phyloP scores from a whole-genome alignment of 1,284 basidiomycete genomes.

The Inonotus obliquus region DNA sequence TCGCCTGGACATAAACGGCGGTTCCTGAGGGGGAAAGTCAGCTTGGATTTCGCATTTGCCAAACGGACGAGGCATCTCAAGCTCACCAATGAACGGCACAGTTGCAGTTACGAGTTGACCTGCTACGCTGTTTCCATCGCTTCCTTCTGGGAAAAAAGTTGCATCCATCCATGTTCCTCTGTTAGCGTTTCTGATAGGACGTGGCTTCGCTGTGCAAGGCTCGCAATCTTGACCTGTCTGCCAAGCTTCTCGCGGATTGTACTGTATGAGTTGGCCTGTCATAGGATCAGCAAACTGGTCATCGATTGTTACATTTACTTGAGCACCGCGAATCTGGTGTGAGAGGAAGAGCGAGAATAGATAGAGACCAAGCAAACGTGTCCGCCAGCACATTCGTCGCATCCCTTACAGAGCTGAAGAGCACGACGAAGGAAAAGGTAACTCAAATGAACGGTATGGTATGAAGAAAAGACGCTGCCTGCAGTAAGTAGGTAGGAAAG shows the following conservation, averaged over 20 bases:
- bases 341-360: not conserved
- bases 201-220: constrained; percentile 6
- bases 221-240: constrained; percentile 10
- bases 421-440: too few species aligned
- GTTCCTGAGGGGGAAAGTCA: not conserved
- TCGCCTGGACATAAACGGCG: constrained; percentile 7
- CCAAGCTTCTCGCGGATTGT: constrained; percentile 13
- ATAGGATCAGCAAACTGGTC: constrained; percentile 12
- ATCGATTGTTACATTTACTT: constrained; percentile 14
- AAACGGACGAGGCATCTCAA: not conserved
- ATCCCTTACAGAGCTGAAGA: not conserved
- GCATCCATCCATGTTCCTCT: constrained; percentile 12
- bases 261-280: constrained; percentile 7
- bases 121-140: not conserved
- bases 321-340: not conserved
- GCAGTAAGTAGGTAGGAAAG: not conserved
- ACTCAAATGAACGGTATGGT: not conserved
- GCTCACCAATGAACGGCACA: constrained; percentile 12
- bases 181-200: constrained; percentile 7
- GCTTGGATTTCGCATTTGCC: not conserved
- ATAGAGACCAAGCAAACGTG: not conserved
- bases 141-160: constrained; percentile 2
- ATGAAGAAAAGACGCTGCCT: too few species aligned
- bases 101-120: constrained; percentile 11
- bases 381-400: not conserved